phyloP scores from a whole-genome alignment of 2,329 filamentous ascomycete genomes.

The Rhynchosporium agropyri region DNA sequence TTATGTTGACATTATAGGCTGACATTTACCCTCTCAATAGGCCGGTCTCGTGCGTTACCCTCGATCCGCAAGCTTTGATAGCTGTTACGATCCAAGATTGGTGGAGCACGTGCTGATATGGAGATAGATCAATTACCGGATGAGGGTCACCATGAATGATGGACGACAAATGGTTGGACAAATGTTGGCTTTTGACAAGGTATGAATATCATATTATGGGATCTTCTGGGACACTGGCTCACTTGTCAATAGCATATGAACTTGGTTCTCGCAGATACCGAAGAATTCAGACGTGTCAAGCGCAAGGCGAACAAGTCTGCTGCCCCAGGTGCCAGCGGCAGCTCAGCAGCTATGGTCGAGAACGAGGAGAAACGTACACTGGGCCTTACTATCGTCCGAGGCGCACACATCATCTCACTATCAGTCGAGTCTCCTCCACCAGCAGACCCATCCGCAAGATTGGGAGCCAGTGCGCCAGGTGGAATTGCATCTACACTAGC shows the following conservation, averaged over 20 bases:
- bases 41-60: conserved; percentile 68
- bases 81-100: conserved; percentile 35
- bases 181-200: conserved; percentile 99
- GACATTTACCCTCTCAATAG: conserved; percentile 59
- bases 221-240: conserved; percentile 23
- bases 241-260: conserved; percentile 82
- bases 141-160: conserved; percentile 95
- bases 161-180: conserved; percentile 95
- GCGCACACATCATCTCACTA: conserved; percentile 90
- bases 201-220: conserved; percentile 44
- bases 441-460: conserved; percentile 85
- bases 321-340: conserved; percentile 54
- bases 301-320: conserved; percentile 75
- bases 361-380: conserved; percentile 97
- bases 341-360: conserved; percentile 71
- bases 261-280: conserved; percentile 95
- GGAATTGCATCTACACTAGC: conserved; percentile 68
- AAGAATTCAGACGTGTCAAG: conserved; percentile 94
- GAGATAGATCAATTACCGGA: conserved; percentile 94
- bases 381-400: conserved; percentile 90
- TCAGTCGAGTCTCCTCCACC: conserved; percentile 96
- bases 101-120: conserved; percentile 30
- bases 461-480: conserved; percentile 75
- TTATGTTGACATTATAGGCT: conserved; percentile 60
- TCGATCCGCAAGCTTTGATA: conserved; percentile 38